Percentiles rank a stretch among this genome's conserved stretches.
These are phyloP conservation scores for Colletotrichum tamarilloi DNA, from an alignment of 2,329 filamentous ascomycete species.

Conservation along the genomic window DNA sequence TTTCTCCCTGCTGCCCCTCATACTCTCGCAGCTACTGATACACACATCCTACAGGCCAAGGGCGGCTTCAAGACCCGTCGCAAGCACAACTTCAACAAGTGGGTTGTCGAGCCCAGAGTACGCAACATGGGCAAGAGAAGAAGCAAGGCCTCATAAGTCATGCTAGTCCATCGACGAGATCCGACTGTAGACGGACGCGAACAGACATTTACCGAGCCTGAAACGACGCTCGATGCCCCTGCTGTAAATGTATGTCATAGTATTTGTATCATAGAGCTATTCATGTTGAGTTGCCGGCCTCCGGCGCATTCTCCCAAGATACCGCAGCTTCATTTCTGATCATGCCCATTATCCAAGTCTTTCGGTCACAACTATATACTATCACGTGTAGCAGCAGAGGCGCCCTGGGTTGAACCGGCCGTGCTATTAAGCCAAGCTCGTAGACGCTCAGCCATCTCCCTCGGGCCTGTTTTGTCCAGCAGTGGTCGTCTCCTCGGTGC, in stretches of 20 bases:
- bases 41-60: constrained; percentile 67
- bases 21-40: constrained; percentile 42
- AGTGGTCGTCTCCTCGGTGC: neutral
- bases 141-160: constrained; percentile 58
- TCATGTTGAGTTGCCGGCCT: neutral
- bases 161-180: neutral
- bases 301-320: constrained; percentile 4
- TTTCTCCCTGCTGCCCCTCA: constrained; percentile 41
- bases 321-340: neutral
- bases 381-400: neutral
- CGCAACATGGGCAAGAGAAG: constrained; percentile 93
- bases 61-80: constrained; percentile 91
- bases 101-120: constrained; percentile 83
- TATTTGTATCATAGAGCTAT: constrained; percentile 32
- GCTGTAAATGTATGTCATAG: constrained; percentile 31
- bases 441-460: neutral
- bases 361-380: neutral
- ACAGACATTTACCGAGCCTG: neutral
- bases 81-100: constrained; percentile 91
- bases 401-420: neutral
- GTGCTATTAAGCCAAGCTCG: neutral
- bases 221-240: neutral
- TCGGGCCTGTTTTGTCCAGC: neutral
- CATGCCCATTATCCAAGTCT: neutral
- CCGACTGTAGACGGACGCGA: neutral